These are phyloP conservation scores for Paramecium sexaurelia DNA, from an alignment of 73 alveolate genomes.

Conservation along the genomic window DNA sequence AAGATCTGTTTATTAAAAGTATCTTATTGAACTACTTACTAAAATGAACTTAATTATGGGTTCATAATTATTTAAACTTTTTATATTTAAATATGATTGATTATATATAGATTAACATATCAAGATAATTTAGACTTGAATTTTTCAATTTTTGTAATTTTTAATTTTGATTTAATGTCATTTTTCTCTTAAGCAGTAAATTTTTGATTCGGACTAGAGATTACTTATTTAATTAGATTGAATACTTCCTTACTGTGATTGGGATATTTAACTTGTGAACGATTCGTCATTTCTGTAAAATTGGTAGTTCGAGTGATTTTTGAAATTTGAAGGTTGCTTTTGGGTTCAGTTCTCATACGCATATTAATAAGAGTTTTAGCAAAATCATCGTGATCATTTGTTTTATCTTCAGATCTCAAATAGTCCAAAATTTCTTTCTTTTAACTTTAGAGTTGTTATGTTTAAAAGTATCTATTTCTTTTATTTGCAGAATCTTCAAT, in stretches of 20 bases:
- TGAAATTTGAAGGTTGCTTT: background rate
- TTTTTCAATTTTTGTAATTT: background rate
- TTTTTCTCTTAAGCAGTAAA: background rate
- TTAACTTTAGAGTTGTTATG: background rate
- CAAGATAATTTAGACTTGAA: background rate
- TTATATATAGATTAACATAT: background rate
- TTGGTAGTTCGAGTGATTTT: constrained; percentile 4
- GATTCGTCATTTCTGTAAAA: background rate
- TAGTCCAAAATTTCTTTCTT: constrained; percentile 25
- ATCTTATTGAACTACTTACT: background rate
- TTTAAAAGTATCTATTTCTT: background rate
- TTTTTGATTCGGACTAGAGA: background rate
- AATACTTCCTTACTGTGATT: constrained; percentile 3
- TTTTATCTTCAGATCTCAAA: background rate
- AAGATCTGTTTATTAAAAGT: background rate
- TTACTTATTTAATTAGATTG: background rate
- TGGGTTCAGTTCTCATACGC: constrained; percentile 23
- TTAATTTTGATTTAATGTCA: background rate
- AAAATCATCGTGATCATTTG: background rate
- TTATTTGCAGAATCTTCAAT: background rate
- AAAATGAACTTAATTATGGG: background rate
- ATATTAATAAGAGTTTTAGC: background rate
- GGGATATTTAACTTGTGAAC: background rate
- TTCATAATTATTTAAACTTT: background rate
- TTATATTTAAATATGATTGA: background rate